phyloP scores from a whole-genome alignment of 805 yeast species.

The Pichia rugopelliculosa region DNA sequence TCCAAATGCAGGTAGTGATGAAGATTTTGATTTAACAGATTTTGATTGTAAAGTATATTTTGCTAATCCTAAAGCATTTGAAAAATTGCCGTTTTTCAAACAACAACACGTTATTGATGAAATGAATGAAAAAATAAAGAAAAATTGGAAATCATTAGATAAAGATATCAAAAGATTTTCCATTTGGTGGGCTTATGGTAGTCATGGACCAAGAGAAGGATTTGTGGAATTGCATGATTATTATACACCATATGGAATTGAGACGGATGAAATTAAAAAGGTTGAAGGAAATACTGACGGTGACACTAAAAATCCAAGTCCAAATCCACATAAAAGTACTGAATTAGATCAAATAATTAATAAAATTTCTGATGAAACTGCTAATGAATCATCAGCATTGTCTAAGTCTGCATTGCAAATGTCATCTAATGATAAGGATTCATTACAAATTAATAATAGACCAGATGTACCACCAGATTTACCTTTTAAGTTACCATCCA shows the following conservation, averaged over 20 bases:
- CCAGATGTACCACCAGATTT: constrained; percentile 46
- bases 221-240: constrained; percentile 39
- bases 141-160: constrained; percentile 49
- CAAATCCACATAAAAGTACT: background rate
- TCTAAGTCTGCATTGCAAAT: constrained; percentile 11
- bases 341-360: constrained; percentile 11
- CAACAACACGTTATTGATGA: constrained; percentile 50
- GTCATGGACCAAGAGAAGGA: constrained; percentile 62
- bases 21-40: constrained; percentile 25
- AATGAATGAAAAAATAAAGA: constrained; percentile 36
- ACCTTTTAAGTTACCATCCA: constrained; percentile 43
- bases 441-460: constrained; percentile 10
- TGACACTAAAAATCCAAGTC: background rate
- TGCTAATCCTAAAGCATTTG: constrained; percentile 23
- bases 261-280: background rate
- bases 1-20: constrained; percentile 26
- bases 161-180: constrained; percentile 45
- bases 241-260: constrained; percentile 10
- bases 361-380: constrained; percentile 6
- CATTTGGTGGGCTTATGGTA: constrained; percentile 59
- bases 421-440: constrained; percentile 6
- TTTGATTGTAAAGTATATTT: constrained; percentile 30
- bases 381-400: constrained; percentile 3
- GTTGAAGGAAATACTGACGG: no score
- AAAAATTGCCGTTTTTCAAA: constrained; percentile 39